These are phyloP conservation scores for Lasiodiplodia sp. DNA, from an alignment of 2,329 filamentous ascomycete genomes.

Conservation along the genomic window DNA sequence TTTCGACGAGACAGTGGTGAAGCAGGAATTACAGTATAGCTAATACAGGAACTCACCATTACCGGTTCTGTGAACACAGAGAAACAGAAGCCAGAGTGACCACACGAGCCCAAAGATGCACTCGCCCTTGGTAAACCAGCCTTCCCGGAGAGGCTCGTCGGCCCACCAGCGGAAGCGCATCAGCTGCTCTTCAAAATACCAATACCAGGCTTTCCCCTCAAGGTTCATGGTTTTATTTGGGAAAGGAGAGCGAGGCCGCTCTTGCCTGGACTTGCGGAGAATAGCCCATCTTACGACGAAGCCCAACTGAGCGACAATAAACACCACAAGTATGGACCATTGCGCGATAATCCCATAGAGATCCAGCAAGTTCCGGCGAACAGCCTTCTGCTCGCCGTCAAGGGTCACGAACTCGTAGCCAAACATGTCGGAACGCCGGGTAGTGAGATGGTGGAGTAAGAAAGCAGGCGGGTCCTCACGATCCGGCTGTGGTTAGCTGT, in stretches of 20 bases:
- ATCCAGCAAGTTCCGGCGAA: slow-evolving; percentile 62
- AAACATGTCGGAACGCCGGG: slow-evolving; percentile 31
- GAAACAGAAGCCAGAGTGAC: slow-evolving; percentile 60
- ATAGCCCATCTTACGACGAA: slow-evolving; percentile 39
- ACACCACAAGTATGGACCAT: slow-evolving; percentile 57
- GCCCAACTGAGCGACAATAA: slow-evolving; percentile 52
- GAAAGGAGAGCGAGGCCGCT: slow-evolving; percentile 52
- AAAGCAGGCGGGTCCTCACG: background rate
- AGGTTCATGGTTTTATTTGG: slow-evolving; percentile 43
- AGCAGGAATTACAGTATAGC: background rate
- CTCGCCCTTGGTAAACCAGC: slow-evolving; percentile 61
- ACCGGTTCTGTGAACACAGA: slow-evolving; percentile 60
- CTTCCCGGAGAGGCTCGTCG: slow-evolving; percentile 51
- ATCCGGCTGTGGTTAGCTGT: background rate
- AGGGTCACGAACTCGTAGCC: slow-evolving; percentile 64
- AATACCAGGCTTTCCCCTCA: slow-evolving; percentile 38
- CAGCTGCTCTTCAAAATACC: slow-evolving; percentile 37
- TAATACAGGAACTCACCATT: slow-evolving; percentile 56
- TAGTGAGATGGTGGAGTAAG: background rate
- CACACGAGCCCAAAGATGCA: slow-evolving; percentile 58
- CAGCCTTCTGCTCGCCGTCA: slow-evolving; percentile 56
- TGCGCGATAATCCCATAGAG: slow-evolving; percentile 64
- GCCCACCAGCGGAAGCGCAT: slow-evolving; percentile 52
- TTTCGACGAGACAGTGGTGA: background rate
- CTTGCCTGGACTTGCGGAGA: slow-evolving; percentile 17